phyloP scores from a whole-genome alignment of 78 protist species.

The Cavenderia fasciculata region DNA sequence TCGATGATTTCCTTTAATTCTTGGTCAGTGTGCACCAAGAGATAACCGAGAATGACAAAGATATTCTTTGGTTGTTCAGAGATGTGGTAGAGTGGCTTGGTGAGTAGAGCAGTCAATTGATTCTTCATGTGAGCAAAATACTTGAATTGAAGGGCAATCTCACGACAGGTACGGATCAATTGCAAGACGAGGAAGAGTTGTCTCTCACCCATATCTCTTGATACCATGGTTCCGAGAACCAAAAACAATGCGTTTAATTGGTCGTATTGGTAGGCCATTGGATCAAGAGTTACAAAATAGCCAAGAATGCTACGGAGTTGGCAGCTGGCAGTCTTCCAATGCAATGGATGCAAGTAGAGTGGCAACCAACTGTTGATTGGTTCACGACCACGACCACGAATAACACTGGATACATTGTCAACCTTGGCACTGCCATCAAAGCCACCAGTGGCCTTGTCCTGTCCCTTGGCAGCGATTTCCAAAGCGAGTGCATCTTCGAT shows the following conservation, averaged over 20 bases:
- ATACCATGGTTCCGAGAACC: constrained; percentile 53
- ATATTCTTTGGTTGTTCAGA: constrained; percentile 72
- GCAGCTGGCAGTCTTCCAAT: constrained; percentile 46
- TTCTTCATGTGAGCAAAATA: constrained; percentile 11
- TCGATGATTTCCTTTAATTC: background rate
- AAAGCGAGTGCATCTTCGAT: constrained; percentile 73
- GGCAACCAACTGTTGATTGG: constrained; percentile 79
- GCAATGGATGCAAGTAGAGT: constrained; percentile 36
- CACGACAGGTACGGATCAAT: constrained; percentile 59
- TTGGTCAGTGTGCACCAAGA: background rate
- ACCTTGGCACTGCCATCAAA: constrained; percentile 49
- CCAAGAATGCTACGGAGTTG: constrained; percentile 59
- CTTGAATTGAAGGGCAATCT: constrained; percentile 18
- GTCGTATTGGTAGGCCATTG: constrained; percentile 61
- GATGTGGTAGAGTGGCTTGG: constrained; percentile 1
- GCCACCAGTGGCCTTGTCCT: constrained; percentile 63
- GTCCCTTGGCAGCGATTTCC: constrained; percentile 32
- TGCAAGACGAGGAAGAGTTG: constrained; percentile 27
- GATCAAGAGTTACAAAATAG: constrained; percentile 74
- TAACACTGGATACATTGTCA: constrained; percentile 13
- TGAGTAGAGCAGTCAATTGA: constrained; percentile 33
- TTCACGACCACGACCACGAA: constrained; percentile 78
- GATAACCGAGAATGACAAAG: constrained; percentile 23
- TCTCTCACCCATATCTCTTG: constrained; percentile 77
- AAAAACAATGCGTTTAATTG: constrained; percentile 66